These are phyloP conservation scores for carrot (Daucus carota) DNA, from an alignment of 129 eudicot genomes.

Conservation along the genomic window DH1_v3.0 NC_030384.2:47239001-47239500, in stretches of 20 bases:
- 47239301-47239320: slow-evolving; percentile 44
- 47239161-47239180: slow-evolving; percentile 35
- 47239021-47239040: slow-evolving; percentile 94
- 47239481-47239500: not conserved
- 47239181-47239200: slow-evolving; percentile 18
- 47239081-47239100: slow-evolving; percentile 48
- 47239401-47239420: not conserved
- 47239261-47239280: slow-evolving; percentile 38
- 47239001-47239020: slow-evolving; percentile 99
- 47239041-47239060: slow-evolving; percentile 98
- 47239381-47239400: not conserved
- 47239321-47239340: slow-evolving; percentile 40
- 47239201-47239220: slow-evolving; percentile 16
- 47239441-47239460: not conserved
- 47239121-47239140: slow-evolving; percentile 27
- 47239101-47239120: slow-evolving; percentile 40
- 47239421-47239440: not conserved
- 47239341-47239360: slow-evolving; percentile 56
- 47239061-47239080: slow-evolving; percentile 90
- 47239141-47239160: slow-evolving; percentile 30
- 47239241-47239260: slow-evolving; percentile 42
- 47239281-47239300: slow-evolving; percentile 33
- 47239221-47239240: slow-evolving; percentile 25
- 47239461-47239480: not conserved
- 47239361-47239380: slow-evolving; percentile 15